These are phyloP conservation scores for Trichoderma citrinoviride DNA, from an alignment of 2,329 filamentous ascomycete genomes.

Conservation along the genomic window DNA sequence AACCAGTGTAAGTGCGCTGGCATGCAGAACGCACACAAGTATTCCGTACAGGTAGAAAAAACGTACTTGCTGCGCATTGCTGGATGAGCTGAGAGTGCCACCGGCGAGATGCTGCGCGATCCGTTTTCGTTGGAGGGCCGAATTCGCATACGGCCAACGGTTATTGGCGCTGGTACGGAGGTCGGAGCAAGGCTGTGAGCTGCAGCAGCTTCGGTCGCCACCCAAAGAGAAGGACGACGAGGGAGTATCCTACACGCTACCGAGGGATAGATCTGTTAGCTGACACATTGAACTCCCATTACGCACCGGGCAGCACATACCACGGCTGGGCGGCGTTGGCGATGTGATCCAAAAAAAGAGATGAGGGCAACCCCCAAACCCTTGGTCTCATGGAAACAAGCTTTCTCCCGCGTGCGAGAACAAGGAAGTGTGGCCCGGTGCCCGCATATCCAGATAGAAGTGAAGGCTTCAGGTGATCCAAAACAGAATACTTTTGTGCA, in stretches of 20 bases:
- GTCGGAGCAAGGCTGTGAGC: not conserved
- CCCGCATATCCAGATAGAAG: not conserved
- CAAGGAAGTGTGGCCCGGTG: not conserved
- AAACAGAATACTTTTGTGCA: not conserved
- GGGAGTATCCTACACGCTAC: not conserved
- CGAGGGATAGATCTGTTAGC: not conserved
- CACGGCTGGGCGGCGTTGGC: not conserved
- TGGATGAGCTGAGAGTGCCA: not conserved
- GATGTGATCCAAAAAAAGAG: not conserved
- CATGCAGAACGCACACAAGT: not conserved
- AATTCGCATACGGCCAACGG: not conserved
- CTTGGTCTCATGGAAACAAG: not conserved
- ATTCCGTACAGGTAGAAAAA: too few relatives aligned
- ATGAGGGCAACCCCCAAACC: not conserved
- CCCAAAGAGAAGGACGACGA: not conserved
- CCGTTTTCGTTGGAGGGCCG: not conserved
- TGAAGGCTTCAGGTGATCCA: not conserved
- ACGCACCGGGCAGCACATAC: not conserved
- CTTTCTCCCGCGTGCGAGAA: not conserved
- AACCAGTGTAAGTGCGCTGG: conserved; percentile 1
- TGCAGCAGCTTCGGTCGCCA: conserved; percentile 4
- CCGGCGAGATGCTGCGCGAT: not conserved
- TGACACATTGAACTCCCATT: not conserved
- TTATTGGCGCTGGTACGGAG: too few relatives aligned
- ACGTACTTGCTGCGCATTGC: not conserved